phyloP scores from a whole-genome alignment of 139 green algal species.

The Choricystis sp. region DNA sequence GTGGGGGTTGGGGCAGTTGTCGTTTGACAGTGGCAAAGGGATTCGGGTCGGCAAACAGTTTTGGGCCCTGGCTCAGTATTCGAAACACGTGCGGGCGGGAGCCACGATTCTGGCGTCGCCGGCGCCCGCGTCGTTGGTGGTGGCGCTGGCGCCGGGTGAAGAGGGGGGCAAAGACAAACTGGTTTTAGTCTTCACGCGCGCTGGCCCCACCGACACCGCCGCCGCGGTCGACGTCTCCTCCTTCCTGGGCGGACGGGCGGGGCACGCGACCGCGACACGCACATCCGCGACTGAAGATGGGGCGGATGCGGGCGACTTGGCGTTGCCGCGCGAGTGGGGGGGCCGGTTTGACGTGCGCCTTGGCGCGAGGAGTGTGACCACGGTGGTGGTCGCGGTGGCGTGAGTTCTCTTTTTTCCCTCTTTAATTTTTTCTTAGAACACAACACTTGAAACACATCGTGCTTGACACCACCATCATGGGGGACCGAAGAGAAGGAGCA shows the following conservation, averaged over 20 bases:
- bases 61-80: conserved; percentile 5
- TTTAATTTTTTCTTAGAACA: too few species aligned
- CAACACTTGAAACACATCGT: too few species aligned
- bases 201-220: too few species aligned
- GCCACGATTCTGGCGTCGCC: conserved; percentile 2
- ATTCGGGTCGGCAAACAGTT: conserved; percentile 4
- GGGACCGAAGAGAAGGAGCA: too few species aligned
- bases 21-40: neutral
- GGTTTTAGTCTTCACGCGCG: neutral
- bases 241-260: neutral
- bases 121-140: neutral
- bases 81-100: neutral
- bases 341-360: neutral
- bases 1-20: conserved; percentile 3
- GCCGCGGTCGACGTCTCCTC: neutral
- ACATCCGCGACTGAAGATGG: neutral
- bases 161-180: neutral
- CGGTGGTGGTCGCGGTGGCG: neutral
- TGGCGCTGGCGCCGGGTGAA: neutral
- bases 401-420: neutral
- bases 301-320: neutral
- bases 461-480: too few species aligned
- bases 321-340: neutral
- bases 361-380: neutral
- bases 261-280: neutral